Evolutionary conservation across 305 asterid species (phyloP).

Genomic region (Fraxinus angustifolia): DNA sequence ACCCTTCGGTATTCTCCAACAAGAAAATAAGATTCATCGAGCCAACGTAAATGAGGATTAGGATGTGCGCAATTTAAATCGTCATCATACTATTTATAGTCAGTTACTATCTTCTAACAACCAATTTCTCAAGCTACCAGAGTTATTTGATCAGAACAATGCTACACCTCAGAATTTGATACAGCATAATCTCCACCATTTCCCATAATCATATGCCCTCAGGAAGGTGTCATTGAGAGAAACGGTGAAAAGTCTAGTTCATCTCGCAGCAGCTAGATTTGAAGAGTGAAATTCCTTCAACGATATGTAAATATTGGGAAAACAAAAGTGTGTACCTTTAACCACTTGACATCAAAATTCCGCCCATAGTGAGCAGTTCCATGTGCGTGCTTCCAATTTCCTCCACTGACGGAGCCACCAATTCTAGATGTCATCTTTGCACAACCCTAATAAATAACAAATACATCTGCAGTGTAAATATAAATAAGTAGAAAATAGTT

Average conservation of each 20-base stretch:
- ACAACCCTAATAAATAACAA: constrained; percentile 61
- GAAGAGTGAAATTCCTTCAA: constrained; percentile 12
- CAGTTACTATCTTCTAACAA: neutral
- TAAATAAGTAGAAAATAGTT: neutral
- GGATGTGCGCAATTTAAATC: neutral
- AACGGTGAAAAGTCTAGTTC: constrained; percentile 5
- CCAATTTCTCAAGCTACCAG: constrained; percentile 1
- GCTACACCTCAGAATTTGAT: constrained; percentile 12
- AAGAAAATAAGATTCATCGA: constrained; percentile 14
- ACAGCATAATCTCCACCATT: neutral
- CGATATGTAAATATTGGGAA: neutral
- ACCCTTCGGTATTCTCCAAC: constrained; percentile 13
- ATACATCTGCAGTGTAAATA: constrained; percentile 20
- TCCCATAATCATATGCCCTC: constrained; percentile 2
- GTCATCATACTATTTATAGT: neutral
- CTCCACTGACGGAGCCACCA: constrained; percentile 82
- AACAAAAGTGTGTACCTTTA: constrained; percentile 53
- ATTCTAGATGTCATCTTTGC: constrained; percentile 87
- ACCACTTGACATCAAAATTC: constrained; percentile 87
- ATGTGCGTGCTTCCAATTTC: constrained; percentile 95
- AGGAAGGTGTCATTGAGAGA: constrained; percentile 6
- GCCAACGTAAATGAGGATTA: neutral
- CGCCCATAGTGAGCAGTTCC: constrained; percentile 98
- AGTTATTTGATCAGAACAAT: constrained; percentile 11
- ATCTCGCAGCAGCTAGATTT: constrained; percentile 9